phyloP scores from a whole-genome alignment of 345 rosid genomes.

The Lenwebbia sp. region DNA sequence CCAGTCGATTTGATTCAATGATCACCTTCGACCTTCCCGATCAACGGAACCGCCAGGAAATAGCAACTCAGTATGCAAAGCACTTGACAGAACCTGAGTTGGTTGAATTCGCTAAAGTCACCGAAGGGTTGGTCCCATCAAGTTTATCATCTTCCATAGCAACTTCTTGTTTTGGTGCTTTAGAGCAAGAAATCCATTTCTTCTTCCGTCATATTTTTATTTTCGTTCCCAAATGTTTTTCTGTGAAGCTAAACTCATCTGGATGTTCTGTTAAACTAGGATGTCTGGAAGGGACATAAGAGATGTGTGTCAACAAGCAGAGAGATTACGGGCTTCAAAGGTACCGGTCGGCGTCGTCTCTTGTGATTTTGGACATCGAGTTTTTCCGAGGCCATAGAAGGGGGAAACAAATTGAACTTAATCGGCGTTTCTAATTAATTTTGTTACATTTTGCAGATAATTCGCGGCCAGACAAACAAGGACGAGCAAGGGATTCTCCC shows the following conservation, averaged over 20 bases:
- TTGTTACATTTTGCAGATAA: constrained; percentile 25
- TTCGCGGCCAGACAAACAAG: constrained; percentile 47
- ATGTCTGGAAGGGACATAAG: constrained; percentile 91
- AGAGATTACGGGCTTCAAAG: constrained; percentile 94
- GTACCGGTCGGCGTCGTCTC: constrained; percentile 4
- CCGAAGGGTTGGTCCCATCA: constrained; percentile 37
- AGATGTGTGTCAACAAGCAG: constrained; percentile 90
- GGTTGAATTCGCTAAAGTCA: constrained; percentile 51
- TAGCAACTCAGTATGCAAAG: constrained; percentile 77
- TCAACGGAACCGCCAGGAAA: constrained; percentile 51
- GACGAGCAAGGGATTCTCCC: constrained; percentile 42
- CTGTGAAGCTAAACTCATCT: background rate
- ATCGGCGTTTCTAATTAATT: background rate
- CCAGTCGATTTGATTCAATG: constrained; percentile 90
- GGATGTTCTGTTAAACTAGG: constrained; percentile 15
- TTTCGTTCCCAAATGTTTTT: background rate
- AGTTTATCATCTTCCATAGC: background rate
- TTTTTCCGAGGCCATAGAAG: background rate
- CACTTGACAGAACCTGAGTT: constrained; percentile 60
- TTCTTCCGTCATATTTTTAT: background rate
- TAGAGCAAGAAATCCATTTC: background rate
- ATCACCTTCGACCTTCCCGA: constrained; percentile 74
- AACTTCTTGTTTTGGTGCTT: background rate
- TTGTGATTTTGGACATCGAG: background rate
- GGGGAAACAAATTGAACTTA: background rate